Base-by-base conservation (phyloP, 2,329 filamentous ascomycete genomes). In the Sclerotinia borealis region DNA sequence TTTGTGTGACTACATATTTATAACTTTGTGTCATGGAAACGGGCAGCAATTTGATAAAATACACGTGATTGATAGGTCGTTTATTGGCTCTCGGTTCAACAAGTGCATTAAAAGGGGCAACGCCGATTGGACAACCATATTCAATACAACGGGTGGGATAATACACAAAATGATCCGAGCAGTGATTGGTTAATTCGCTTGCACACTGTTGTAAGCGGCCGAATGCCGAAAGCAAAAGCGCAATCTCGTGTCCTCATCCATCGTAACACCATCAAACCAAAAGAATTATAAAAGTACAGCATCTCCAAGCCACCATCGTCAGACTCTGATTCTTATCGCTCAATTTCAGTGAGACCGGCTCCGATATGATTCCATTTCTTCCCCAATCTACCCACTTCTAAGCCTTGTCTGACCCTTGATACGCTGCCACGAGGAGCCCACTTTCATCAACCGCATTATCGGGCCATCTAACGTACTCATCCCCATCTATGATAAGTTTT, bases 391-490 rank as follows among this genome's bases (percentile, higher is more conserved):
- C 29, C 47, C 47, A 31, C 15, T 31, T 31, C 27, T 49, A 49
- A 19, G 17, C 10, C 8, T 9, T 11, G 17, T 19, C 7, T 4
- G 27, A 15, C 4, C 17, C 37, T 17, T 55, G 17, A 49, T 60
- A 60, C 1, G 58, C 58, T 29, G 45, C 58, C 3, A 60, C 47
- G 1, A 19, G 8, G 2, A 60, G 31, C 8, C 58, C 58, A 13
- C 41, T 51, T 3, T 41, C 27, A 51, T 60, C 58, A 2, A 51
- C 29, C 13, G 5, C 6, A n/a, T 60, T 51, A 19, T 60, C 58
- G 17, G 58, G 58, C 58, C 58, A 60, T 37, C 17, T 51, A 17
- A 60, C 58, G 15, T 22, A 51, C 19, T 60, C 58, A 51, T 60
- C 58, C 2, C 45, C 34, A 39, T 60, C 58, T 60, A 25, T n/a